Conservation (phyloP, 2,329 filamentous ascomycete genomes). For the Hirsutella thompsonii region DNA sequence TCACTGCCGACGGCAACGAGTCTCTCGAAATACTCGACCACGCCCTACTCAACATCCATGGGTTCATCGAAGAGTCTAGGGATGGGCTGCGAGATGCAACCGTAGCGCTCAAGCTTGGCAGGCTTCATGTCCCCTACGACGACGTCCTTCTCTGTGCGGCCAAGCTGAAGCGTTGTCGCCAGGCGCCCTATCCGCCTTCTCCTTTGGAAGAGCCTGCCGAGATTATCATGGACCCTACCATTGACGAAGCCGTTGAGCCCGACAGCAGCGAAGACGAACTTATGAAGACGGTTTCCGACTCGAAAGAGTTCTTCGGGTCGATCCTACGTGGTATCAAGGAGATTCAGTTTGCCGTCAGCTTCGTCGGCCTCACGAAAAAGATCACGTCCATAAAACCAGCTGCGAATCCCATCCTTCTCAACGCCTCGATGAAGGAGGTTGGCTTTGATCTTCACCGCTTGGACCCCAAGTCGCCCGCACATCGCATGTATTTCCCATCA, state of each 20-base stretch:
- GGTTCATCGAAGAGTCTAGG: slow-evolving; percentile 71
- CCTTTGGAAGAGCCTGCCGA: slow-evolving; percentile 35
- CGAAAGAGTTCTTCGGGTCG: slow-evolving; percentile 82
- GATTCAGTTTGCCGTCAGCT: slow-evolving; percentile 88
- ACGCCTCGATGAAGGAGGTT: slow-evolving; percentile 90
- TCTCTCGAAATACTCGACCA: slow-evolving; percentile 82
- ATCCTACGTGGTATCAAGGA: slow-evolving; percentile 89
- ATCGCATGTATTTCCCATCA: slow-evolving; percentile 95
- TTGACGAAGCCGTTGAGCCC: slow-evolving; percentile 47
- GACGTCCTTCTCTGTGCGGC: slow-evolving; percentile 56
- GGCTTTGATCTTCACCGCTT: slow-evolving; percentile 85
- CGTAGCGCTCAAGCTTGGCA: slow-evolving; percentile 79
- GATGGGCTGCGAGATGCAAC: slow-evolving; percentile 85
- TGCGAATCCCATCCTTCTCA: slow-evolving; percentile 64
- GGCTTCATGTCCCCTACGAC: slow-evolving; percentile 82
- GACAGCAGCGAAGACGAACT: slow-evolving; percentile 55
- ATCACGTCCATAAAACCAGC: slow-evolving; percentile 55
- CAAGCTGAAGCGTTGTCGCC: slow-evolving; percentile 35
- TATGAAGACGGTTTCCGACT: slow-evolving; percentile 77
- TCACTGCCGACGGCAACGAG: slow-evolving; percentile 74
- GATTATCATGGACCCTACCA: slow-evolving; percentile 57
- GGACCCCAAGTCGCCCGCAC: slow-evolving; percentile 83
- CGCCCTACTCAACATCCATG: slow-evolving; percentile 79
- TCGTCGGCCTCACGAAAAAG: slow-evolving; percentile 74
- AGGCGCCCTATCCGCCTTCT: slow-evolving; percentile 19